A percentile compares a stretch with the other conserved stretches of the same genome.
These are phyloP conservation scores for Panicum virgatum DNA, from an alignment of 202 grass and related monocot genomes.

Conservation along the genomic window DNA sequence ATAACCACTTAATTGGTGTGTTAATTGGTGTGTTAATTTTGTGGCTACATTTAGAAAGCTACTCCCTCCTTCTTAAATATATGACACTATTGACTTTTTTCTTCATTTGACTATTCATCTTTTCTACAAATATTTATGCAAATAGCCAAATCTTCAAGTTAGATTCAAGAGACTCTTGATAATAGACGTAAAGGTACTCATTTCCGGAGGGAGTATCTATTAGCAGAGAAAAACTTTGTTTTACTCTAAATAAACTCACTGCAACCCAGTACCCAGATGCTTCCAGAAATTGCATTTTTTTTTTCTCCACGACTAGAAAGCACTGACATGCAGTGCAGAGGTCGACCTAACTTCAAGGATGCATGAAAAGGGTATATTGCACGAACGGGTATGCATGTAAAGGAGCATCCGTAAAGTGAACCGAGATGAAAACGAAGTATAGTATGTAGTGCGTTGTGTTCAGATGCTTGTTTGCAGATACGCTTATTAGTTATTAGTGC, in stretches of 20 bases:
- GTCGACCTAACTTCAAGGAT: slow-evolving; percentile 29
- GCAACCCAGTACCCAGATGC: neutral
- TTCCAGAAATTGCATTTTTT: slow-evolving; percentile 18
- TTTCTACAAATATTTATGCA: too few species aligned
- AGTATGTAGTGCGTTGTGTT: neutral
- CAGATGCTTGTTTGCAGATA: slow-evolving; percentile 9
- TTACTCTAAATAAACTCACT: neutral
- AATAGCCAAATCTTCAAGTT: too few species aligned
- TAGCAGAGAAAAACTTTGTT: neutral
- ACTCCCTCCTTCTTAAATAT: too few species aligned
- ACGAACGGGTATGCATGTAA: too few species aligned
- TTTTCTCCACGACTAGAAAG: slow-evolving; percentile 17
- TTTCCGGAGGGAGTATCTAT: too few species aligned
- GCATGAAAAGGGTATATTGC: slow-evolving; percentile 13
- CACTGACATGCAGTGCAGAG: neutral
- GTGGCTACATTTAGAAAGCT: neutral
- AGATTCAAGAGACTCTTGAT: too few species aligned
- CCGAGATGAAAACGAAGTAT: slow-evolving; percentile 7
- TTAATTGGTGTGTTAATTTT: neutral
- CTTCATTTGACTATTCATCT: too few species aligned
- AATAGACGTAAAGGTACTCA: too few species aligned
- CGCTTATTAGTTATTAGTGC: neutral
- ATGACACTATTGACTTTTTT: too few species aligned
- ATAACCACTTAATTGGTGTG: too few species aligned
- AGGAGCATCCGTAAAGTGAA: slow-evolving; percentile 22